Evolutionary conservation across 2,329 filamentous ascomycete species (phyloP).

Genomic region (Chaetomium strumarium): DNA sequence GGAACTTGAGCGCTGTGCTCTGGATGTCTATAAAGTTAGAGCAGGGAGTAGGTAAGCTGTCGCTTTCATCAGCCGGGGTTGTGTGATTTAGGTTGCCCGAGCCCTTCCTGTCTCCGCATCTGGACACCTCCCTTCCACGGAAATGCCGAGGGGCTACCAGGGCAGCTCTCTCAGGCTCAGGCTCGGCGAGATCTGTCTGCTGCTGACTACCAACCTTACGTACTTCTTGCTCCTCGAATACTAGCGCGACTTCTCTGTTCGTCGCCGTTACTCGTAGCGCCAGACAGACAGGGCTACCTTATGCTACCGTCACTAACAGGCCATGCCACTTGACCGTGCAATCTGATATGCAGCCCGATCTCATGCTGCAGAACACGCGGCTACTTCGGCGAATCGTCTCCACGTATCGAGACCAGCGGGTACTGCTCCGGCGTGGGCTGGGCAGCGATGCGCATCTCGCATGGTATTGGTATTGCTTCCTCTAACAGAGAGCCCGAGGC

Average conservation of each 20-base stretch:
- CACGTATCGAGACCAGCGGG: conserved; percentile 10
- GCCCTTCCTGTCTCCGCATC: too few species aligned
- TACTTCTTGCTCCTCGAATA: background rate
- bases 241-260: background rate
- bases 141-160: too few species aligned
- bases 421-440: conserved; percentile 26
- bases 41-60: background rate
- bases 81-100: too few species aligned
- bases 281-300: background rate
- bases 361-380: conserved; percentile 15
- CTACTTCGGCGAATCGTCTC: conserved; percentile 18
- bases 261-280: background rate
- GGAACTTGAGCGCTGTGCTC: too few species aligned
- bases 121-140: too few species aligned
- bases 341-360: conserved; percentile 14
- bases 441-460: conserved; percentile 28
- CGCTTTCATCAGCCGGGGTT: background rate
- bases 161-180: too few species aligned
- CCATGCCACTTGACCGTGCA: background rate
- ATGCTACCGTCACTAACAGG: background rate
- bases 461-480: background rate
- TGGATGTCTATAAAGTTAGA: too few species aligned
- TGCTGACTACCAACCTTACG: too few species aligned
- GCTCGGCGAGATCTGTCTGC: too few species aligned
- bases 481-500: background rate